phyloP scores from a whole-genome alignment of 805 yeast species.

The Wickerhamomyces ciferrii region DNA sequence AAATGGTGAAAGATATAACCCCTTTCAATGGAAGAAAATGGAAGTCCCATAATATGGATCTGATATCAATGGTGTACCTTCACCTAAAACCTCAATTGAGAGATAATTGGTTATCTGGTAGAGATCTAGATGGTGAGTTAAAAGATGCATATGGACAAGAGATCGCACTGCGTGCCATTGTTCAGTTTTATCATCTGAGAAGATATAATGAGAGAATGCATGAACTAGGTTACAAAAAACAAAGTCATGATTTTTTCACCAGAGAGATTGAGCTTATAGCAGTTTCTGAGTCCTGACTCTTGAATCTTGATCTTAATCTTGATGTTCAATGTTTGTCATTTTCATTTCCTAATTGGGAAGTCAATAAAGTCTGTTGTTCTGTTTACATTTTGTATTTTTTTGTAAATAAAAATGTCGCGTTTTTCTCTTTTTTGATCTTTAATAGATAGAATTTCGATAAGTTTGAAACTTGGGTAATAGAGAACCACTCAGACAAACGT shows the following conservation, averaged over 20 bases:
- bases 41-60: constrained; percentile 90
- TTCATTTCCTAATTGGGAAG: constrained; percentile 7
- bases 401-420: neutral
- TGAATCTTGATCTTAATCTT: no score
- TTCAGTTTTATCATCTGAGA: constrained; percentile 69
- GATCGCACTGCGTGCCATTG: constrained; percentile 69
- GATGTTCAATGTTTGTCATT: no score
- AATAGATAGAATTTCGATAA: no score
- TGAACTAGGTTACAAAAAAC: constrained; percentile 48
- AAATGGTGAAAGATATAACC: constrained; percentile 69
- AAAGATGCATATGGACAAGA: constrained; percentile 82
- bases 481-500: no score
- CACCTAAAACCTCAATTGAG: constrained; percentile 65
- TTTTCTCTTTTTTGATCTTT: neutral
- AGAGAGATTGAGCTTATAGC: constrained; percentile 29
- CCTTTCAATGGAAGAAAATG: constrained; percentile 94
- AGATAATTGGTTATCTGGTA: constrained; percentile 87
- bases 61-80: constrained; percentile 80
- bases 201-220: constrained; percentile 49
- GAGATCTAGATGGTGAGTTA: constrained; percentile 69
- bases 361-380: neutral
- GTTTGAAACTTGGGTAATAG: no score
- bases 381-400: neutral
- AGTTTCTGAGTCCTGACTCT: no score
- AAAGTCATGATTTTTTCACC: constrained; percentile 35